Base-by-base conservation (phyloP, 345 rosid genomes). In the Nephelium lappaceum region DNA sequence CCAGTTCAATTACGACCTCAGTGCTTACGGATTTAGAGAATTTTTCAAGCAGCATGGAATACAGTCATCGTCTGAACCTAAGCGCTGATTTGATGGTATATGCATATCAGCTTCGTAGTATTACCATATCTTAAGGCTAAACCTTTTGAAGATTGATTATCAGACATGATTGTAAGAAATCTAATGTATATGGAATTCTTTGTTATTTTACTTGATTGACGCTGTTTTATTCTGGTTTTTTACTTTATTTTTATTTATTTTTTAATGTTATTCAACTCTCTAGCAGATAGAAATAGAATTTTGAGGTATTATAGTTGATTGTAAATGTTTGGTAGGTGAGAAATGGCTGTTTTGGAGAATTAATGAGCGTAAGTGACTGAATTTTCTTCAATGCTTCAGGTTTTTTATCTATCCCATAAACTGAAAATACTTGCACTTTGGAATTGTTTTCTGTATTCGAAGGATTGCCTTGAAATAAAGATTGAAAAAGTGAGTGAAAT, bases 11-110 rank as follows among this genome's bases (percentile, higher is more conserved):
- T 91, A 90, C 65, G 97, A 93, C 79, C 79, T 77, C 80, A 96
- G 97, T 78, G 87, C 91, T 0, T 96, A 96, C 51, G 99, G 98
- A 72, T 96, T 94, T 80, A 90, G 95, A 91, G 99, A 96, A 69
- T 94, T 83, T 85, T 94, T 94, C 93, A 96, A 91, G 89, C 95
- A 90, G 76, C 84, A 91, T 38, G 88, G 89, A 9, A 81, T 94
- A 77, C 84, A 69, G 43, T 49, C 87, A 49, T 57, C 87, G 43
- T 86, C 88, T 0, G 85, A 86, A 42, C 77, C 83, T 11, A 80
- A 86, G 69, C 83, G 81, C 84, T 68, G 11, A 21, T 27, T 41
- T 11, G 18, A 8, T 8, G 64, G 24, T 23, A 25, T 60, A 49
- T 18, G 57, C 4, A 42, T 14, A 23, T 57, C 55, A 24, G 55